These are phyloP conservation scores for Pezizomycotina sp. DNA, from an alignment of 2,329 filamentous ascomycete species.

Conservation along the genomic window DNA sequence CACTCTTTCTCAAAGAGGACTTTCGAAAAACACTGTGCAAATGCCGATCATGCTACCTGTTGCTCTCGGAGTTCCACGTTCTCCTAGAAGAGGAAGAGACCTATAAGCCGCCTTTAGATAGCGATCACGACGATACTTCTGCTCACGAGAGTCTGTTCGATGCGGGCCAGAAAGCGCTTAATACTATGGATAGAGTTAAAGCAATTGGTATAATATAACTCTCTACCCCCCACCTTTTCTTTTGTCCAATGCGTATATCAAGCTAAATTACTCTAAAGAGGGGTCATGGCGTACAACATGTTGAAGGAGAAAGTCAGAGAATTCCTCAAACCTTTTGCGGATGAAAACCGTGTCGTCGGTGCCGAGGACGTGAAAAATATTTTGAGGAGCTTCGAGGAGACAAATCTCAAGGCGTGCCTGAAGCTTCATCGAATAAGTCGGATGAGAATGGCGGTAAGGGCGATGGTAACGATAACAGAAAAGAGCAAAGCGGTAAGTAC, in stretches of 20 bases:
- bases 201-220: constrained; percentile 43
- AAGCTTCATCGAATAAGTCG: no score
- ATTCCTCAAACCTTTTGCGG: constrained; percentile 85
- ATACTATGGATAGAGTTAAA: constrained; percentile 76
- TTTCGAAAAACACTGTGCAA: constrained; percentile 74
- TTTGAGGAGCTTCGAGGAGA: constrained; percentile 91
- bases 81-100: constrained; percentile 87
- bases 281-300: constrained; percentile 98
- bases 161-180: constrained; percentile 78
- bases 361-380: constrained; percentile 92
- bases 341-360: constrained; percentile 71
- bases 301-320: constrained; percentile 90
- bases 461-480: no score
- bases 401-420: no score
- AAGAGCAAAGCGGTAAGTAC: no score
- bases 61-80: constrained; percentile 54
- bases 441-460: no score
- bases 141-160: constrained; percentile 75
- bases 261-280: constrained; percentile 33
- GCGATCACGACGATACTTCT: constrained; percentile 40
- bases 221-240: not conserved
- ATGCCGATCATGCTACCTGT: constrained; percentile 63
- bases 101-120: constrained; percentile 72
- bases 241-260: not conserved
- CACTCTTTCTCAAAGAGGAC: constrained; percentile 61